These are phyloP conservation scores for Zalerion maritima DNA, from an alignment of 495 filamentous ascomycete genomes.

Conservation along the genomic window DNA sequence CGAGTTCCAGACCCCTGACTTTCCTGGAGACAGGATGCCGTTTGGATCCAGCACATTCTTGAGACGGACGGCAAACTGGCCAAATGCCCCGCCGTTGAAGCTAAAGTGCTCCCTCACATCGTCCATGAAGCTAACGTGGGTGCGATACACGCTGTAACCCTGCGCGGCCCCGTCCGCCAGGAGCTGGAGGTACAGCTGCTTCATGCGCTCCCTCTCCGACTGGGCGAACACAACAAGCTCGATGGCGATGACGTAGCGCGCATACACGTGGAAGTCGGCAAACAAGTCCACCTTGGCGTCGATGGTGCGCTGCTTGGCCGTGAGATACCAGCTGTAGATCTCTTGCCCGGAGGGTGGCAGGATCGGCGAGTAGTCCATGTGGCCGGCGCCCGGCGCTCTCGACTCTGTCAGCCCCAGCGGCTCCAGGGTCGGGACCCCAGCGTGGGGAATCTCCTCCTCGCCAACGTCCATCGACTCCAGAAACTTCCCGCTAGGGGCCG, in stretches of 20 bases:
- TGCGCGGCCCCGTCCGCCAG: constrained; percentile 21
- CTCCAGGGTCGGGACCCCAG: constrained; percentile 22
- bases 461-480: constrained; percentile 21
- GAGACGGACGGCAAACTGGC: constrained; percentile 26
- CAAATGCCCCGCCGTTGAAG: constrained; percentile 27
- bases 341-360: constrained; percentile 23
- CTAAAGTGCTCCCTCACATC: constrained; percentile 20
- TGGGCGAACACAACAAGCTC: constrained; percentile 31
- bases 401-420: no score
- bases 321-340: constrained; percentile 24
- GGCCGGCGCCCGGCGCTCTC: constrained; percentile 25
- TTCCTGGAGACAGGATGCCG: constrained; percentile 19
- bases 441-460: constrained; percentile 19
- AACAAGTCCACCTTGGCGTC: constrained; percentile 29
- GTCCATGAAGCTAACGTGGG: constrained; percentile 31
- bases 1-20: constrained; percentile 23
- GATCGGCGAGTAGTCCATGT: constrained; percentile 28
- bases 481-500: constrained; percentile 23
- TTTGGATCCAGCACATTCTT: constrained; percentile 22
- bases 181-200: constrained; percentile 19
- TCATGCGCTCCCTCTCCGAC: constrained; percentile 15
- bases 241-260: constrained; percentile 26
- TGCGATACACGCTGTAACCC: constrained; percentile 27
- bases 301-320: no score
- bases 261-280: constrained; percentile 31